Percentiles rank a stretch among this genome's conserved stretches.
Evolutionary conservation across 106 monocot species (phyloP).

Genomic region (Dendrobium chrysotoxum): DNA sequence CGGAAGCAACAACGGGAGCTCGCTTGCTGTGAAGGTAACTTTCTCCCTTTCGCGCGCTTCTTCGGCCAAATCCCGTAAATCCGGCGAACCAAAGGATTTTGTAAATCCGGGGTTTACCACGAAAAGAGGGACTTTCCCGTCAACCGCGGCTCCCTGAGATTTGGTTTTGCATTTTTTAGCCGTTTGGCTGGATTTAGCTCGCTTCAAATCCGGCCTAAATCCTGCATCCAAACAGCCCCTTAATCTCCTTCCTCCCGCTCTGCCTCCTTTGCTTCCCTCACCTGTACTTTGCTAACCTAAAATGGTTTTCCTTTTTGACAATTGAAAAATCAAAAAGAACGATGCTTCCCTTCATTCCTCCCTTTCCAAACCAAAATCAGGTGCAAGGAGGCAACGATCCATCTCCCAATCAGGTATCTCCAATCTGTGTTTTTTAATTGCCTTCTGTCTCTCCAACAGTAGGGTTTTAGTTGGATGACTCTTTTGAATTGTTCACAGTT

Average conservation of each 20-base stretch:
- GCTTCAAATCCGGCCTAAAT: too few species aligned
- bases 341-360: slow-evolving; percentile 8
- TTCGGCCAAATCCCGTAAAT: too few species aligned
- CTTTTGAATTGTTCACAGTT: neutral
- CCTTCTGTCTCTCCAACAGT: neutral
- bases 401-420: slow-evolving; percentile 3
- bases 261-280: neutral
- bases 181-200: too few species aligned
- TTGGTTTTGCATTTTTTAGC: too few species aligned
- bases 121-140: too few species aligned
- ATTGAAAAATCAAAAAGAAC: neutral
- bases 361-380: slow-evolving; percentile 5
- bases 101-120: too few species aligned
- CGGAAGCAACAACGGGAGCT: too few species aligned
- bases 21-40: too few species aligned
- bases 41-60: too few species aligned
- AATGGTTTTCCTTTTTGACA: neutral
- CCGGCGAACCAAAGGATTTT: too few species aligned
- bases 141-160: too few species aligned
- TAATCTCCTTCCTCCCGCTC: neutral
- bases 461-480: neutral
- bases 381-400: slow-evolving; percentile 1
- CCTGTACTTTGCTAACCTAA: neutral
- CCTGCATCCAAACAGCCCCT: too few species aligned
- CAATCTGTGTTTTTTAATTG: neutral